phyloP scores from a whole-genome alignment of 345 rosid genomes.

The Syzygium oleosum region DNA sequence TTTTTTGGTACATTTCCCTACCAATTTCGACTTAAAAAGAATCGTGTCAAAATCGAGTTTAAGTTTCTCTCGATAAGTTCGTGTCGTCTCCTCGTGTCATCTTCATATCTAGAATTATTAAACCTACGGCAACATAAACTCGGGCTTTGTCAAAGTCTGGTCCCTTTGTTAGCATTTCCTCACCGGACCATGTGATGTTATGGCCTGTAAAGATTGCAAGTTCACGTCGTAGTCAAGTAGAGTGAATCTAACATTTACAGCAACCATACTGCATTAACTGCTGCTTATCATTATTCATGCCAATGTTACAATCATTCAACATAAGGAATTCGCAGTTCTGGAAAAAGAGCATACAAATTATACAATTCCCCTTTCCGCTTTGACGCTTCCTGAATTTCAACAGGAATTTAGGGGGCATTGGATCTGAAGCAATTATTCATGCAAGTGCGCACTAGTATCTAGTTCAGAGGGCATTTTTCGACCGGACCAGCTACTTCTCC shows the following conservation, averaged over 20 bases:
- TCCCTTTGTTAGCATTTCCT: not conserved
- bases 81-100: not conserved
- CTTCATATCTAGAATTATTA: not conserved
- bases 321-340: not conserved
- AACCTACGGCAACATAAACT: not conserved
- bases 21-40: not conserved
- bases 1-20: not conserved
- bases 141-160: not conserved
- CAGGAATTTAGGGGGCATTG: not conserved
- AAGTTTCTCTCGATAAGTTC: not conserved
- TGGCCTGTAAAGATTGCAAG: not conserved
- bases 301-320: not conserved
- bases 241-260: not conserved
- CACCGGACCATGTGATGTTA: not conserved
- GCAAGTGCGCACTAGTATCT: not conserved
- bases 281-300: not conserved
- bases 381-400: not conserved
- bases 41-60: not conserved
- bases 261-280: not conserved
- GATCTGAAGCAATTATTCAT: not conserved
- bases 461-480: not conserved
- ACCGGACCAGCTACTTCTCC: not conserved
- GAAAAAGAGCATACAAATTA: not conserved
- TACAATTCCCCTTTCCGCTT: not conserved
- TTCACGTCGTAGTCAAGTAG: not conserved